Base-by-base conservation (phyloP, 495 filamentous ascomycete genomes). In the Penicillium goetzii region DNA sequence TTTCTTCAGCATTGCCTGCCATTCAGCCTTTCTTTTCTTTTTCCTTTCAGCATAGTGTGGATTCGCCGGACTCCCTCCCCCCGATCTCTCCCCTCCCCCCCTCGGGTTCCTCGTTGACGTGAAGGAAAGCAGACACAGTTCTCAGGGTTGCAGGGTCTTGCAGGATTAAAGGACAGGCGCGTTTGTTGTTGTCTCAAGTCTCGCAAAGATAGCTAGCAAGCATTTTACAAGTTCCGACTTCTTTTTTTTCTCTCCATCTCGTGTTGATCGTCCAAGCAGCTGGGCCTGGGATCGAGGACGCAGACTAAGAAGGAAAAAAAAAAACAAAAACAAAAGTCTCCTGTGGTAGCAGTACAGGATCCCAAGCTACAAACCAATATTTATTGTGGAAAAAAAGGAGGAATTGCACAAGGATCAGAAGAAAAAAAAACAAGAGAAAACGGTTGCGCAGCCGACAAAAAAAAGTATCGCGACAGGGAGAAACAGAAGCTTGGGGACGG, bases 121-220 rank as follows among this genome's bases (percentile, higher is more conserved):
- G 59, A 59, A 56, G 66, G 70, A 66, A 69, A 67, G 64, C 68
- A 74, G 71, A 66, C 59, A 63, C 51, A 64, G 49, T 60, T 59
- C n/a, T 12, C 53, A 52, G 67, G 58, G 32, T 55, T 52, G 70
- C 64, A 69, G 69, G 66, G 64, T 69, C 28, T 61, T 61, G 59
- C 59, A 62, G 62, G 63, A 65, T 70, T 67, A 61, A 66, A 68
- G 64, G 65, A 64, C 59, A 70, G 63, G 69, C 65, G 63, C 66
- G 61, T 72, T 56, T 76, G 66, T 76, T 79, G 67, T 77, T 79
- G 68, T 76, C 68, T 76, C 71, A 65, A 70, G 60, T 80, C 73
- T 76, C 71, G 74, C 72, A 60, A 76, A 78, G 68, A 77, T 82
- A 82, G 79, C 77, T 81, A 82, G 78, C 77, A 82, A 82, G 72